These are phyloP conservation scores for Pyronema domesticum DNA, from an alignment of 495 filamentous ascomycete species.

Conservation along the genomic window DNA sequence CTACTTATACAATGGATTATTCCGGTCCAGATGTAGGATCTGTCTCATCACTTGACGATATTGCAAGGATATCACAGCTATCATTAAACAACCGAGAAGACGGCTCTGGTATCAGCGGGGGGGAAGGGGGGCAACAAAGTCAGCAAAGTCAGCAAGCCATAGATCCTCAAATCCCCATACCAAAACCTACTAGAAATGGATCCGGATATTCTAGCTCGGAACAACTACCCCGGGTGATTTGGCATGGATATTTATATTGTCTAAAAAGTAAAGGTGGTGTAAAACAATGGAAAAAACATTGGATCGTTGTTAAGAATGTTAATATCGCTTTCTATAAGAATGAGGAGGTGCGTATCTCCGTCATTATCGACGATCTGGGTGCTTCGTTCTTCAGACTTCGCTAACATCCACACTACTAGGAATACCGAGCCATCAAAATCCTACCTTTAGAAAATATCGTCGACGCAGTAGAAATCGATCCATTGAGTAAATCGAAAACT, in stretches of 20 bases:
- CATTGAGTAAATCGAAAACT: slow-evolving; percentile 63
- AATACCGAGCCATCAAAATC: slow-evolving; percentile 75
- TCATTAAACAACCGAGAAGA: slow-evolving; percentile 25
- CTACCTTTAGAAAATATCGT: slow-evolving; percentile 64
- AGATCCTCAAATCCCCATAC: slow-evolving; percentile 3
- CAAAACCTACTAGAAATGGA: slow-evolving; percentile 20
- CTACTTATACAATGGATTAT: slow-evolving; percentile 48
- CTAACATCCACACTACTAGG: slow-evolving; percentile 27
- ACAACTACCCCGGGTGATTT: slow-evolving; percentile 51
- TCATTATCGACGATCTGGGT: not conserved
- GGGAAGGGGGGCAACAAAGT: not conserved
- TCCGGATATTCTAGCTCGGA: slow-evolving; percentile 22
- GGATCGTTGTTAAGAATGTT: slow-evolving; percentile 78
- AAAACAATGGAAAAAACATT: slow-evolving; percentile 83
- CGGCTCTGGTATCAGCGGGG: not conserved
- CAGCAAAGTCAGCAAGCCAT: slow-evolving; percentile 19
- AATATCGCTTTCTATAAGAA: slow-evolving; percentile 86
- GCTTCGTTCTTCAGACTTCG: not conserved
- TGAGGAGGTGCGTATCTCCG: slow-evolving; percentile 42
- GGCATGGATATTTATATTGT: slow-evolving; percentile 78
- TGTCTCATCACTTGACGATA: slow-evolving; percentile 80
- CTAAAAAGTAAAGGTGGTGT: slow-evolving; percentile 75
- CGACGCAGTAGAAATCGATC: slow-evolving; percentile 83
- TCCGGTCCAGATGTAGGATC: slow-evolving; percentile 78
- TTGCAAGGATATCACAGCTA: slow-evolving; percentile 29